Evolutionary conservation across 768 basidiomycete species (phyloP).

Genomic region (Cubamyces sp.): DNA sequence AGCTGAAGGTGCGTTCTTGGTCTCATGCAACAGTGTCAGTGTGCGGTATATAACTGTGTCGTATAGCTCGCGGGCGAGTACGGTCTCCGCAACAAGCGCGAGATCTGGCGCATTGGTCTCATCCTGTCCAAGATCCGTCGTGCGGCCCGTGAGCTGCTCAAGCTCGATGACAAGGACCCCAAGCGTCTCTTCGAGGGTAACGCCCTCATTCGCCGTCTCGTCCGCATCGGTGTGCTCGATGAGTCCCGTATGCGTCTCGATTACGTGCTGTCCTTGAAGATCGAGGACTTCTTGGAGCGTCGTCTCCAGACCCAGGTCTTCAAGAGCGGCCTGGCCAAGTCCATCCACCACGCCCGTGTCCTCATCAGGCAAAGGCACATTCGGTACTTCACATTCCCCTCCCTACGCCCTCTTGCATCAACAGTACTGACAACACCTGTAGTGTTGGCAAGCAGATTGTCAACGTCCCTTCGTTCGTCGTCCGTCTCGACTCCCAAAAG

Average conservation of each 20-base stretch:
- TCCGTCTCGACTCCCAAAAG: slow-evolving; percentile 99
- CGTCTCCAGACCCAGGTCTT: slow-evolving; percentile 99
- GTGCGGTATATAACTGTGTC: background rate
- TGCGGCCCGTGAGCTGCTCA: slow-evolving; percentile 99
- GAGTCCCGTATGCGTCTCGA: slow-evolving; percentile 99
- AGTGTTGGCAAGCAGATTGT: slow-evolving; percentile 99
- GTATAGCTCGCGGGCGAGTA: slow-evolving; percentile 97
- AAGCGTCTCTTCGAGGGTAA: slow-evolving; percentile 99
- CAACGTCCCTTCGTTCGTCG: slow-evolving; percentile 98
- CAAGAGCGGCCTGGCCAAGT: slow-evolving; percentile 97
- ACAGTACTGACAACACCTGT: background rate
- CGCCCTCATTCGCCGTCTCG: slow-evolving; percentile 93
- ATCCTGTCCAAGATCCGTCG: slow-evolving; percentile 99
- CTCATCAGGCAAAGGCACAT: slow-evolving; percentile 99
- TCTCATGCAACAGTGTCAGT: background rate
- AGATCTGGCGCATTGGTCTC: slow-evolving; percentile 99
- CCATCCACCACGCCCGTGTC: slow-evolving; percentile 97
- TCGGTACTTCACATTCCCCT: slow-evolving; percentile 59
- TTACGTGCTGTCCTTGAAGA: slow-evolving; percentile 99
- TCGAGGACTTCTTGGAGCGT: slow-evolving; percentile 99
- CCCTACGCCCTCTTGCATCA: too few relatives aligned
- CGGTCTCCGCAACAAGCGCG: slow-evolving; percentile 99
- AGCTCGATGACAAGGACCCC: slow-evolving; percentile 99
- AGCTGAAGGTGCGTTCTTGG: slow-evolving; percentile 82
- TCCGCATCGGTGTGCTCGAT: slow-evolving; percentile 99